phyloP scores from a whole-genome alignment of 148 eudicot species.

The Bassia scoparia region DNA sequence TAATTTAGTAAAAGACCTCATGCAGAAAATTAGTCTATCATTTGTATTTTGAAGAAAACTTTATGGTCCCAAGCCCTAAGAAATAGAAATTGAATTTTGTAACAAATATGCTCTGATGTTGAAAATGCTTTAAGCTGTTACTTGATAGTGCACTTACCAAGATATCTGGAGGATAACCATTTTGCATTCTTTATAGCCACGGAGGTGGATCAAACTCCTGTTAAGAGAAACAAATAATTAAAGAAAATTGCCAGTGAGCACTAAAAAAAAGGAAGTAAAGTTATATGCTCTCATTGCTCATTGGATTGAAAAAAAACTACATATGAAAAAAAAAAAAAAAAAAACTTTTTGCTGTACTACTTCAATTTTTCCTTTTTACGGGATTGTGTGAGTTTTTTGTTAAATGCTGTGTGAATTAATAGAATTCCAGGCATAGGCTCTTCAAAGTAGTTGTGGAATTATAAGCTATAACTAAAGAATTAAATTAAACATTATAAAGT shows the following conservation, averaged over 20 bases:
- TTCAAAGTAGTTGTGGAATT: neutral
- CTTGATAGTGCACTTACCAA: constrained; percentile 43
- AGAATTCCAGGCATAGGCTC: neutral
- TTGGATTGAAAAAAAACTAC: neutral
- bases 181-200: constrained; percentile 82
- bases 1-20: neutral
- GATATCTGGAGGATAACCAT: constrained; percentile 88
- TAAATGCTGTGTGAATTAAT: neutral
- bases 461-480: neutral
- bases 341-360: neutral
- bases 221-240: neutral
- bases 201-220: constrained; percentile 94
- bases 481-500: neutral
- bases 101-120: too few species aligned
- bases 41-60: too few species aligned
- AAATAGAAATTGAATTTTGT: too few species aligned
- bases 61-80: too few species aligned
- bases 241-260: neutral
- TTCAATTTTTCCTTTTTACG: too few species aligned
- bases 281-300: too few species aligned
- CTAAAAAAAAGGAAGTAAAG: neutral
- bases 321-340: too few species aligned
- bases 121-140: neutral
- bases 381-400: neutral
- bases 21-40: neutral